Base-by-base conservation (phyloP, 257 asterid genomes). In the Solanum pimpinellifolium region DNA sequence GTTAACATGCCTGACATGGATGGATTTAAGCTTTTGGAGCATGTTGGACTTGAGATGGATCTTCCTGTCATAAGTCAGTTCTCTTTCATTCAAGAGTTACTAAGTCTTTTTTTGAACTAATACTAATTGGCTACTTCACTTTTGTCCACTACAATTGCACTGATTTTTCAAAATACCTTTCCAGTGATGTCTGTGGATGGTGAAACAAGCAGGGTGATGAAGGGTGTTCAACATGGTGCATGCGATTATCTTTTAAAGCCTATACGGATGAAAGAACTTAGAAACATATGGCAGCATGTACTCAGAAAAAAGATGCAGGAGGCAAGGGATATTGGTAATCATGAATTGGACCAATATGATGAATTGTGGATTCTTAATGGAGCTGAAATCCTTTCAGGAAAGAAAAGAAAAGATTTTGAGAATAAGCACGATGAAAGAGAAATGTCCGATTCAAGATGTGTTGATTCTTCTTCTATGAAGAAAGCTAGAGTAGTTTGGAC, bases 1-100 rank as follows among this genome's bases (percentile, higher is more conserved):
- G 99, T 96, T 25, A 96, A 95, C 92, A 97, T 97, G 99, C 99
- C 99, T 5, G 99, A 95, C 87, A 95, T 97, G 99, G 99, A 97
- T 87, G 99, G 99, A 69, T 97, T 97, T 91, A 95, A 93, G 93
- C 99, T 97, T 81, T 92, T 95, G 41, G 99, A 97, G 89, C 98
- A 91, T 52, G 99, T 97, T 70, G 99, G 99, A 73, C 95, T 97
- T 31, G 99, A 97, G 88, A 94, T 97, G 98, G 99, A 97, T 89
- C 96, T 97, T 56, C 99, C 99, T 2, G 99, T 97, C 78, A 95
- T 97, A 86, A 97, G 99, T 97, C 77, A 90, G 95, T 89, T 84
- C 70, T 83, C 84, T 59, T 35, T 87, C 83, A 6, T 72, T 21
- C 14, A 15, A 44, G 13, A 7, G 10, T 65, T 56, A 2, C 37